Percentiles rank a stretch among this genome's conserved stretches.
These are phyloP conservation scores for Tanacetum coccineum DNA, from an alignment of 129 eudicot species.

Conservation along the genomic window DNA sequence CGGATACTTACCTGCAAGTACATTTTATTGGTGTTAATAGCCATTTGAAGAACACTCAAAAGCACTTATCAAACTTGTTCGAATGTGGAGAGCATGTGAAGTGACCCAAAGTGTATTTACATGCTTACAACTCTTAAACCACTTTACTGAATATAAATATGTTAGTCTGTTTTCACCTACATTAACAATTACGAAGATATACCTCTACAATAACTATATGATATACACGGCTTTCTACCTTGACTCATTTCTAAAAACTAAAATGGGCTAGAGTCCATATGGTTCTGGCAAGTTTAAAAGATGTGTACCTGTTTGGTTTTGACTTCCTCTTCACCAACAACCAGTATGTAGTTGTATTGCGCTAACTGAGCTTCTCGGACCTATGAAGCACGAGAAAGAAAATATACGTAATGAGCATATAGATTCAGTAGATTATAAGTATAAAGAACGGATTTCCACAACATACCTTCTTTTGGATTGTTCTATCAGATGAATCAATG, in stretches of 20 bases:
- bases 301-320: slow-evolving; percentile 53
- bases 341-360: slow-evolving; percentile 87
- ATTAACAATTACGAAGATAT: no score
- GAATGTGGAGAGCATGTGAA: no score
- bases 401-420: neutral
- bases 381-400: slow-evolving; percentile 27
- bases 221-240: no score
- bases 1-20: slow-evolving; percentile 74
- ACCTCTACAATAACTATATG: no score
- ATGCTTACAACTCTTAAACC: no score
- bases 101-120: no score
- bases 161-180: no score
- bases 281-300: neutral
- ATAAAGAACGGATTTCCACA: neutral
- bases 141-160: no score
- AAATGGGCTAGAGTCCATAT: neutral
- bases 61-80: neutral
- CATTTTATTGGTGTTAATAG: neutral
- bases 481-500: slow-evolving; percentile 68
- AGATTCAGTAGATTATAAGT: neutral
- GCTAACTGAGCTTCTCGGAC: slow-evolving; percentile 90
- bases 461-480: slow-evolving; percentile 77
- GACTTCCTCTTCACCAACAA: slow-evolving; percentile 91
- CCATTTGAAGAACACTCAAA: neutral
- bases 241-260: neutral